Conservation (phyloP, 768 basidiomycete genomes). For the Coprinopsis strossmayeri region DNA sequence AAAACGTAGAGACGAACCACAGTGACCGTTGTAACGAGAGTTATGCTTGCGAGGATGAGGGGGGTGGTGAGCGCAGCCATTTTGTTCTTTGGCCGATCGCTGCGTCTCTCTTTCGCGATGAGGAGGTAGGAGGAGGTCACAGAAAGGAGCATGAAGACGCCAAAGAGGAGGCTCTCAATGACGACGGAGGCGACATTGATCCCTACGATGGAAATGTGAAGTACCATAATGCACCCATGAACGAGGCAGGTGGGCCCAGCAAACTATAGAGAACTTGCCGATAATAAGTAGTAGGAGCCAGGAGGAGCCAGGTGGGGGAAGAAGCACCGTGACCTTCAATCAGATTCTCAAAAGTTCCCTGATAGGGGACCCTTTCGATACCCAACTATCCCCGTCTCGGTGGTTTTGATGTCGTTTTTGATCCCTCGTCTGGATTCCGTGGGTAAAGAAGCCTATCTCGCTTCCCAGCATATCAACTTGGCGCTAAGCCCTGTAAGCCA, state of each 20-base stretch:
- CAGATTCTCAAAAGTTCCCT: neutral
- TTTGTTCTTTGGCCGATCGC: slow-evolving; percentile 7
- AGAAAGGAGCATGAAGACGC: slow-evolving; percentile 9
- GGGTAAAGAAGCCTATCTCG: neutral
- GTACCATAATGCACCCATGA: slow-evolving; percentile 5
- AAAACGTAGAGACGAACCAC: neutral
- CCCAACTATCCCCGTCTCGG: neutral
- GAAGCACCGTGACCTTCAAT: too few species aligned
- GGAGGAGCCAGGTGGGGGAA: too few species aligned
- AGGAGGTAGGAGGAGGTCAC: slow-evolving; percentile 7
- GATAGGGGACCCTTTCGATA: neutral
- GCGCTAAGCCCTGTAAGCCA: too few species aligned
- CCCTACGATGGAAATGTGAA: slow-evolving; percentile 5
- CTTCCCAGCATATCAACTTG: too few species aligned
- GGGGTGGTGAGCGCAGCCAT: slow-evolving; percentile 8
- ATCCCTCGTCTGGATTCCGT: neutral
- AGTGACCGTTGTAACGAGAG: slow-evolving; percentile 2
- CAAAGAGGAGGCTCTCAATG: slow-evolving; percentile 9
- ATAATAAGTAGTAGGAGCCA: neutral
- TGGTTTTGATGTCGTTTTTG: neutral
- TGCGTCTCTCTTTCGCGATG: slow-evolving; percentile 7
- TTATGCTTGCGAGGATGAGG: slow-evolving; percentile 6
- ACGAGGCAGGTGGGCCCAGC: neutral
- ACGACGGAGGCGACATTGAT: slow-evolving; percentile 7
- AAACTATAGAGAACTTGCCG: neutral